A percentile compares a stretch with the other conserved stretches of the same genome.
phyloP scores from a whole-genome alignment of 1,284 basidiomycete genomes.

The Pisolithus thermaeus region DNA sequence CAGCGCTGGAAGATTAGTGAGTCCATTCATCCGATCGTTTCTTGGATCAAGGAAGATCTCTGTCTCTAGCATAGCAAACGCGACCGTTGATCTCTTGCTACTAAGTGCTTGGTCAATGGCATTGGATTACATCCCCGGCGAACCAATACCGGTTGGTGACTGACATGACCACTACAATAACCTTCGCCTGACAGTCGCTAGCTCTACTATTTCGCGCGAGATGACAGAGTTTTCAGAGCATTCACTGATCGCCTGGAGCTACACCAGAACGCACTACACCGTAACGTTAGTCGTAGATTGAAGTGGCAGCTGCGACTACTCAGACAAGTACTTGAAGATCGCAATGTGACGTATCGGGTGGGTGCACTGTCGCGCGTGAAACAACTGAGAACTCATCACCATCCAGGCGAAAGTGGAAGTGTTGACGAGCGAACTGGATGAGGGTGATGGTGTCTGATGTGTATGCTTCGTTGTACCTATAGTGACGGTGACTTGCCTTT shows the following conservation, averaged over 20 bases:
- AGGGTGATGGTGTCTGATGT: constrained; percentile 46
- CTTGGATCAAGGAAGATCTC: background rate
- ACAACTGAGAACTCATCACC: constrained; percentile 9
- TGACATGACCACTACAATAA: constrained; percentile 6
- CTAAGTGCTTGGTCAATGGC: constrained; percentile 67
- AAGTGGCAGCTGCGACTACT: constrained; percentile 69
- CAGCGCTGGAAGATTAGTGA: constrained; percentile 78
- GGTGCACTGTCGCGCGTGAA: constrained; percentile 19
- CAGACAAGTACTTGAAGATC: constrained; percentile 56
- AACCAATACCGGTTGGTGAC: constrained; percentile 57
- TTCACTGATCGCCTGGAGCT: constrained; percentile 57
- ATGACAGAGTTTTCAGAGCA: constrained; percentile 70
- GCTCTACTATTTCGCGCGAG: constrained; percentile 76
- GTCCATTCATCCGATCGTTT: constrained; percentile 20
- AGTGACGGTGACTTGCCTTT: background rate
- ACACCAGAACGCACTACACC: constrained; percentile 46
- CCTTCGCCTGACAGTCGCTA: constrained; percentile 22
- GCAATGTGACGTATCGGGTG: constrained; percentile 59
- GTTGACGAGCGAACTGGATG: constrained; percentile 54
- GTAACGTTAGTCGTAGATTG: constrained; percentile 45
- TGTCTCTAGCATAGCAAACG: constrained; percentile 63
- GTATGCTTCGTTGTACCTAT: background rate
- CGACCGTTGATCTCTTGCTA: constrained; percentile 68
- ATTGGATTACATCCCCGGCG: constrained; percentile 44
- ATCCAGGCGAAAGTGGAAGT: constrained; percentile 62